These are phyloP conservation scores for Irpex lacteus DNA, from an alignment of 1,284 basidiomycete genomes.

Conservation along the genomic window DNA sequence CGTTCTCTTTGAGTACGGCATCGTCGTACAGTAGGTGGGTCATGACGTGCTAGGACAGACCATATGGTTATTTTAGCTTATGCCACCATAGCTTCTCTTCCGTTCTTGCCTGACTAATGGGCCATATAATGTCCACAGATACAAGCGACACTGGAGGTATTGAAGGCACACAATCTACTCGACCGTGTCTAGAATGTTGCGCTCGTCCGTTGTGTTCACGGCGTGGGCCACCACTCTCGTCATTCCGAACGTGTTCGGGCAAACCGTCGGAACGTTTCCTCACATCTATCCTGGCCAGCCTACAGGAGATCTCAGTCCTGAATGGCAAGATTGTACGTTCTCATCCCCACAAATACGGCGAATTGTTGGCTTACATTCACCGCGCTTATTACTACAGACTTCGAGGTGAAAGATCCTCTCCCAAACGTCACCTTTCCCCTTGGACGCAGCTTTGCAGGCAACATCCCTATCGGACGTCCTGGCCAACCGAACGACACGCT, in stretches of 20 bases:
- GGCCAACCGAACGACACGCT: conserved; percentile 62
- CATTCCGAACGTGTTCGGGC: not conserved
- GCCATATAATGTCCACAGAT: too few relatives aligned
- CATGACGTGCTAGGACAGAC: too few relatives aligned
- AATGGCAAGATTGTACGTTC: conserved; percentile 61
- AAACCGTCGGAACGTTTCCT: conserved; percentile 17
- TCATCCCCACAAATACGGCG: too few relatives aligned
- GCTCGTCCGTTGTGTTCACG: not conserved
- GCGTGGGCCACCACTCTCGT: not conserved
- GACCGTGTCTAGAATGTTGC: too few relatives aligned
- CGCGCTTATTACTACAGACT: conserved; percentile 17
- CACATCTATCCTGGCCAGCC: conserved; percentile 50
- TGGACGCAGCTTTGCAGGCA: conserved; percentile 62
- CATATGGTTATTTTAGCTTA: too few relatives aligned
- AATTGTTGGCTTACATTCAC: too few relatives aligned
- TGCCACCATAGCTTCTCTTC: too few relatives aligned
- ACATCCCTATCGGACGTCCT: conserved; percentile 56
- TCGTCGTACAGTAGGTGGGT: too few relatives aligned
- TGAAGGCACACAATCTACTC: too few relatives aligned
- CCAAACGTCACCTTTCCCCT: conserved; percentile 64
- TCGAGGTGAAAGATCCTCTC: conserved; percentile 33
- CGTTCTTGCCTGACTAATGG: too few relatives aligned
- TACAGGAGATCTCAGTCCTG: conserved; percentile 47
- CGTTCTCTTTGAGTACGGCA: too few relatives aligned
- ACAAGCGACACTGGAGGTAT: too few relatives aligned